Evolutionary conservation across 768 basidiomycete genomes (phyloP).

Genomic region (Tricholoma sp.): DNA sequence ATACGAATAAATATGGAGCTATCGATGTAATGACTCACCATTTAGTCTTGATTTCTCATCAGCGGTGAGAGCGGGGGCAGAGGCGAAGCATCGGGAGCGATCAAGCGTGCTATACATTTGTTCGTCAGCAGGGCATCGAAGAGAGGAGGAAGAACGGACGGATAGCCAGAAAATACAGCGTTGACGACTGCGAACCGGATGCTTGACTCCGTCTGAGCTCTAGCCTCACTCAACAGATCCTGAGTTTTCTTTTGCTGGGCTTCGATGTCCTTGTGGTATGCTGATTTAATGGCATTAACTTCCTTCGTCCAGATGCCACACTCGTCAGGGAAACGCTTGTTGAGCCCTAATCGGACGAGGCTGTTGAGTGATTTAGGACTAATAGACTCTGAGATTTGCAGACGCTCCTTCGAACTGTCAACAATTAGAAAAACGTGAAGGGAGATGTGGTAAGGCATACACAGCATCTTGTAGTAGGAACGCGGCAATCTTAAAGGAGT

Average conservation of each 20-base stretch:
- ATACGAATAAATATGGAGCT: background rate
- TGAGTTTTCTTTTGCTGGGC: background rate
- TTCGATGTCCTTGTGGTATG: background rate
- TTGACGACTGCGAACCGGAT: background rate
- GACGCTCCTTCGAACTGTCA: background rate
- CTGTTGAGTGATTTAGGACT: background rate
- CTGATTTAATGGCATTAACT: background rate
- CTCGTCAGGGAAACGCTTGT: background rate
- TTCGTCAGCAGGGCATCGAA: background rate
- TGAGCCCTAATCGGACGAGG: background rate
- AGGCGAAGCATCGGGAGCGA: background rate
- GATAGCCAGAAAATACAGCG: background rate
- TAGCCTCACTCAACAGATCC: background rate
- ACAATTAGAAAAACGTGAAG: background rate
- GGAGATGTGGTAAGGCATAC: background rate
- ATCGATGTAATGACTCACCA: background rate
- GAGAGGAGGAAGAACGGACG: background rate
- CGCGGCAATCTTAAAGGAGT: background rate
- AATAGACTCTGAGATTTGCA: background rate
- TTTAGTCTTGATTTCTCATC: background rate
- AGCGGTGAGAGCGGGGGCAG: background rate
- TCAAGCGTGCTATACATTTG: background rate
- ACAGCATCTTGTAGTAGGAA: background rate
- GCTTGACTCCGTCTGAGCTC: background rate
- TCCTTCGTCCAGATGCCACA: background rate